Evolutionary conservation across 1,284 basidiomycete species (phyloP).

Genomic region (Xanthoconium separans): DNA sequence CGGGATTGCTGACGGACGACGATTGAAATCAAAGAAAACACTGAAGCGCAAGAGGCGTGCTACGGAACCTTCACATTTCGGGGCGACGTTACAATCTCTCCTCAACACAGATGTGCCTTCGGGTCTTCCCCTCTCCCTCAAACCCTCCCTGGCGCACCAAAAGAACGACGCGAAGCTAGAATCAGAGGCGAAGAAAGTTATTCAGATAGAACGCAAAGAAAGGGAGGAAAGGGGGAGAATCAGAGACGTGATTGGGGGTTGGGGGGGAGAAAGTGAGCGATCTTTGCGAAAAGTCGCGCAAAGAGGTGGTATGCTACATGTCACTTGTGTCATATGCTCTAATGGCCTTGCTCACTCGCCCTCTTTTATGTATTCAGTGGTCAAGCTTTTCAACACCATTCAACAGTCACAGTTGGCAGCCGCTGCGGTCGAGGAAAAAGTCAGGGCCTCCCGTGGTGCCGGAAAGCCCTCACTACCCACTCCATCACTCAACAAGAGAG

Average conservation of each 20-base stretch:
- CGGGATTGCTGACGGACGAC: slow-evolving; percentile 55
- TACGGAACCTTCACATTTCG: slow-evolving; percentile 71
- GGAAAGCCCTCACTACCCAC: slow-evolving; percentile 73
- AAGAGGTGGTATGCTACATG: slow-evolving; percentile 61
- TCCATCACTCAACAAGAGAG: slow-evolving; percentile 49
- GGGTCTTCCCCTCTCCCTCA: slow-evolving; percentile 67
- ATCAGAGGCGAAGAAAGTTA: slow-evolving; percentile 61
- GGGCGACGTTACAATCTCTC: slow-evolving; percentile 65
- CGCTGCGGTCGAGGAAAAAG: slow-evolving; percentile 49
- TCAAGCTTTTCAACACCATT: slow-evolving; percentile 79
- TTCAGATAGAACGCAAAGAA: slow-evolving; percentile 71
- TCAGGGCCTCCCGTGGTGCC: slow-evolving; percentile 60
- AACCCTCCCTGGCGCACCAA: slow-evolving; percentile 65
- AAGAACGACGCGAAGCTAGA: slow-evolving; percentile 74
- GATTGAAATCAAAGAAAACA: slow-evolving; percentile 71
- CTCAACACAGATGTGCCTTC: slow-evolving; percentile 68
- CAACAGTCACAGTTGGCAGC: slow-evolving; percentile 71
- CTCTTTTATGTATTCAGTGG: slow-evolving; percentile 46
- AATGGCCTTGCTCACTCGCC: neutral
- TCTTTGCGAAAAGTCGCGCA: slow-evolving; percentile 78
- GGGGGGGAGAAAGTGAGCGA: slow-evolving; percentile 78
- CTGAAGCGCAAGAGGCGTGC: slow-evolving; percentile 78
- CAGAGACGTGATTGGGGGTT: slow-evolving; percentile 76
- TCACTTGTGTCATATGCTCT: neutral
- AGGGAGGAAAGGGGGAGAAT: slow-evolving; percentile 73